phyloP scores from a whole-genome alignment of 2,329 filamentous ascomycete species.

The Arthrocladium fulminans region DNA sequence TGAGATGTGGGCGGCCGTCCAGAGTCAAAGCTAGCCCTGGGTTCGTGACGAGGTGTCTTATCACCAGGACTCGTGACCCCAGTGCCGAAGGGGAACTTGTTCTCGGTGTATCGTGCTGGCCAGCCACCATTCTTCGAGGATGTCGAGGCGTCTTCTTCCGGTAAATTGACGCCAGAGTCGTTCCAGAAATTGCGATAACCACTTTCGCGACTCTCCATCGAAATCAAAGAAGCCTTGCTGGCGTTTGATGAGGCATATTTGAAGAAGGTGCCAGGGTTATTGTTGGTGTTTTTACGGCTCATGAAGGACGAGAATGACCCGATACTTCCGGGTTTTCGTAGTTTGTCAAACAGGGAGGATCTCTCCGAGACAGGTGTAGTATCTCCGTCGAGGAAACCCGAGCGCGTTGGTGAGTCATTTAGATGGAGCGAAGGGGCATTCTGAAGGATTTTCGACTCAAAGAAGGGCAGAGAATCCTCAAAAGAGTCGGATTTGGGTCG shows the following conservation, averaged over 20 bases:
- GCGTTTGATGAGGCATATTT: slow-evolving; percentile 82
- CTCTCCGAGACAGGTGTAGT: slow-evolving; percentile 54
- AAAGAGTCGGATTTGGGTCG: slow-evolving; percentile 99
- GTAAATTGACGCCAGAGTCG: slow-evolving; percentile 88
- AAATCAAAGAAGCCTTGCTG: slow-evolving; percentile 91
- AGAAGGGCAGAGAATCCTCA: slow-evolving; percentile 92
- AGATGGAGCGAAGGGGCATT: slow-evolving; percentile 72
- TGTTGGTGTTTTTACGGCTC: slow-evolving; percentile 87
- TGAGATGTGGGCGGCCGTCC: slow-evolving; percentile 89
- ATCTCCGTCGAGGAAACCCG: slow-evolving; percentile 67
- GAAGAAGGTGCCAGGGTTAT: slow-evolving; percentile 79
- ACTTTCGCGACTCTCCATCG: slow-evolving; percentile 89
- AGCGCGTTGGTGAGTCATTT: slow-evolving; percentile 82
- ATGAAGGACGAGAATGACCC: slow-evolving; percentile 93
- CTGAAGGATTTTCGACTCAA: slow-evolving; percentile 92
- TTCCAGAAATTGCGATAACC: slow-evolving; percentile 97
- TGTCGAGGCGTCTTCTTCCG: slow-evolving; percentile 63
- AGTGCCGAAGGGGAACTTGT: slow-evolving; percentile 55
- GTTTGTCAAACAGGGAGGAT: slow-evolving; percentile 77
- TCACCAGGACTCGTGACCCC: slow-evolving; percentile 53
- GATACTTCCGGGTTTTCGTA: slow-evolving; percentile 91
- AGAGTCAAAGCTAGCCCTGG: slow-evolving; percentile 80
- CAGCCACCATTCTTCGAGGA: slow-evolving; percentile 53
- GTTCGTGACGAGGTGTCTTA: slow-evolving; percentile 71
- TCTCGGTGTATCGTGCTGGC: slow-evolving; percentile 49